Conservation (phyloP, 495 filamentous ascomycete species). For the Melanomma pulvis-pyrius region DNA sequence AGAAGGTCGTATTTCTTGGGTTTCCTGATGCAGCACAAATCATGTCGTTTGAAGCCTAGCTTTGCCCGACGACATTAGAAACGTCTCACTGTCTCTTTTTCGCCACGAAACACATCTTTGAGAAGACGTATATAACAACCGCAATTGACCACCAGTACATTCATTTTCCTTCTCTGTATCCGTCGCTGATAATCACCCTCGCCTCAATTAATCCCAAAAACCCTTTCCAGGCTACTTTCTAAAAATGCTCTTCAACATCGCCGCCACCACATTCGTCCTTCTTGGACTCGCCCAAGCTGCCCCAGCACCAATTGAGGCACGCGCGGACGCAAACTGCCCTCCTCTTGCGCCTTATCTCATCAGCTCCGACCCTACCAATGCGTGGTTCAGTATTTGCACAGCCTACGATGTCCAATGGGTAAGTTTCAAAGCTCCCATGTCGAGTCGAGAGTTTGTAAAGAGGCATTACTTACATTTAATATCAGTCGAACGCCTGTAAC, state of each 20-base stretch:
- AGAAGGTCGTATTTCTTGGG: too few species aligned
- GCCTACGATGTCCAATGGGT: background rate
- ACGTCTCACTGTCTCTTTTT: too few species aligned
- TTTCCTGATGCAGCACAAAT: too few species aligned
- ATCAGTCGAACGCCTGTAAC: background rate
- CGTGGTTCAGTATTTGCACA: background rate
- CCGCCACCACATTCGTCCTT: background rate
- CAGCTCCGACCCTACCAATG: background rate
- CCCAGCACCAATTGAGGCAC: background rate
- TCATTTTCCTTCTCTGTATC: too few species aligned
- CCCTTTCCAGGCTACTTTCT: too few species aligned
- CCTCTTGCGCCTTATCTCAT: background rate
- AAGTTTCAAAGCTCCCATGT: background rate
- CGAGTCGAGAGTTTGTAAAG: background rate
- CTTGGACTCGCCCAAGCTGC: background rate
- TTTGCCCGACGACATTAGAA: too few species aligned
- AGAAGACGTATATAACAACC: too few species aligned
- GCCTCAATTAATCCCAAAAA: background rate
- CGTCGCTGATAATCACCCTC: background rate
- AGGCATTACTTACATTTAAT: background rate
- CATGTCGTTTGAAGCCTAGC: too few species aligned
- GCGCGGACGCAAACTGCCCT: background rate
- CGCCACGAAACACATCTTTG: too few species aligned
- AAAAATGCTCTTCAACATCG: background rate
- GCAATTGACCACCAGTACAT: too few species aligned